Conservation (phyloP, 148 eudicot genomes). For the Arbutus unedo region DNA sequence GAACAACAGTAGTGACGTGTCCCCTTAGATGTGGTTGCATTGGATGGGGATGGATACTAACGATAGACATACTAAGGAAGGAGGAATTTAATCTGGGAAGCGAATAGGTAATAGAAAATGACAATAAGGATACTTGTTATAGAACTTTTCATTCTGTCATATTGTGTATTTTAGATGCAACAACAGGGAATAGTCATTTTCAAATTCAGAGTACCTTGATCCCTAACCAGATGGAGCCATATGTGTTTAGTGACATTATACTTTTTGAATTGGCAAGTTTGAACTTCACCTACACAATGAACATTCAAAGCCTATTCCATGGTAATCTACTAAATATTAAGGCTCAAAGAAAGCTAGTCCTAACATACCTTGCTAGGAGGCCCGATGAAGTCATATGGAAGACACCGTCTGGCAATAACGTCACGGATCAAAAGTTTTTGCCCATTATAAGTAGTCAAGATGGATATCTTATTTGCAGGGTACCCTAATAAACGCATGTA, state of each 20-base stretch:
- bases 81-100: neutral
- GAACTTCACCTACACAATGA: neutral
- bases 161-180: constrained; percentile 6
- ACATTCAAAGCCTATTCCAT: neutral
- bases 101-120: neutral
- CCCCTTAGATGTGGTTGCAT: neutral
- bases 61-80: neutral
- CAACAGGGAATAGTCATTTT: neutral
- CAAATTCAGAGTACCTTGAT: neutral
- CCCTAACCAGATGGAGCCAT: neutral
- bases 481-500: constrained; percentile 95
- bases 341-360: neutral
- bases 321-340: neutral
- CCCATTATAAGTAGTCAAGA: constrained; percentile 94
- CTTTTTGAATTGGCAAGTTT: neutral
- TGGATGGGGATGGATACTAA: neutral
- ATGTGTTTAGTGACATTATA: neutral
- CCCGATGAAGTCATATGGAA: constrained; percentile 75
- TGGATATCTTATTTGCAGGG: constrained; percentile 94
- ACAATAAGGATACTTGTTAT: neutral
- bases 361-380: constrained; percentile 75
- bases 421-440: constrained; percentile 97
- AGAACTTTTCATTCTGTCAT: neutral
- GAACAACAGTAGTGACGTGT: neutral
- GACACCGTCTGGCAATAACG: constrained; percentile 79